Conservation (phyloP, 768 basidiomycete genomes). For the Termitomyces sp. region DNA sequence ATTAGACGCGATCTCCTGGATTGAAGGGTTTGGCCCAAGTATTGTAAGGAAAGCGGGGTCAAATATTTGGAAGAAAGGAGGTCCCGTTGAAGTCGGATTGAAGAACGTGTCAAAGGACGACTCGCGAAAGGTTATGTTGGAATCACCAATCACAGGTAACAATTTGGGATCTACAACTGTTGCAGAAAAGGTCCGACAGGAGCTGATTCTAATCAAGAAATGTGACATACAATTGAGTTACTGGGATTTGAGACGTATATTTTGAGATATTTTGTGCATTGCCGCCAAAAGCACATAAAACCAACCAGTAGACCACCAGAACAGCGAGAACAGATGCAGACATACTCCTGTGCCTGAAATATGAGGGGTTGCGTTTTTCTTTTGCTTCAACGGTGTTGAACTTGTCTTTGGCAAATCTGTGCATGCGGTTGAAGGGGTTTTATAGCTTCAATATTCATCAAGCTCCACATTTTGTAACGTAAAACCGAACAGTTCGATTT, state of each 20-base stretch:
- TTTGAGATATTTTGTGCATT: not conserved
- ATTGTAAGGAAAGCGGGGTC: slow-evolving; percentile 54
- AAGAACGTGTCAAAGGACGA: slow-evolving; percentile 42
- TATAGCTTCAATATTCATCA: too few relatives aligned
- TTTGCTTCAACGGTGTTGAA: too few relatives aligned
- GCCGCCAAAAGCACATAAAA: not conserved
- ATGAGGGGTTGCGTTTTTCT: too few relatives aligned
- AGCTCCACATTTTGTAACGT: too few relatives aligned
- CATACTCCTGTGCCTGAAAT: not conserved
- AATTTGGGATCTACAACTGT: slow-evolving; percentile 49
- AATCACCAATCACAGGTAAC: slow-evolving; percentile 49
- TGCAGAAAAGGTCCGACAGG: not conserved
- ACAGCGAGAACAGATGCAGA: not conserved
- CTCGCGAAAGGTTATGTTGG: slow-evolving; percentile 38
- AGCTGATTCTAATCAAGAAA: not conserved
- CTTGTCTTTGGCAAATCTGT: too few relatives aligned
- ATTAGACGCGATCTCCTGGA: slow-evolving; percentile 59
- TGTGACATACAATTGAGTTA: slow-evolving; percentile 30
- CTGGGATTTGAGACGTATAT: slow-evolving; percentile 22
- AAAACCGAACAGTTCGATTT: too few relatives aligned
- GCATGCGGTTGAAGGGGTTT: too few relatives aligned
- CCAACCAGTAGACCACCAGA: not conserved
- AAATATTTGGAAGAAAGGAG: slow-evolving; percentile 59
- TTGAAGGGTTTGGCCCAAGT: slow-evolving; percentile 55
- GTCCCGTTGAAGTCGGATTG: slow-evolving; percentile 59